Base-by-base conservation (phyloP, 345 rosid genomes). In the Brassica juncea region DNA sequence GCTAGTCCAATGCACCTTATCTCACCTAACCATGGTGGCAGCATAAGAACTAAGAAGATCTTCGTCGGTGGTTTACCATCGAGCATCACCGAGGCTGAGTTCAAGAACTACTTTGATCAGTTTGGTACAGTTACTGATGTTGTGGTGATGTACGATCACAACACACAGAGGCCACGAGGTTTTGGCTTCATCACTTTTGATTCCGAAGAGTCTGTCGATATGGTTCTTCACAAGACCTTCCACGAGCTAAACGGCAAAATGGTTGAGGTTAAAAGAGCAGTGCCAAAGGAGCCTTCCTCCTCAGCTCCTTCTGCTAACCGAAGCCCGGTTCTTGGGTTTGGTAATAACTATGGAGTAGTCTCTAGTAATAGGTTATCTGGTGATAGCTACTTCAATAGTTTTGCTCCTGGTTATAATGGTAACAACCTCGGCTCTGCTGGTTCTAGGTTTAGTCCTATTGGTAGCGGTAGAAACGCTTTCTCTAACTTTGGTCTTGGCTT, bases 201-300 rank as follows among this genome's bases (percentile, higher is more conserved):
- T 84, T 83, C 91, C 0, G 98, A 95, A 80, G 99, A 95, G 66
- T 89, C 99, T 27, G 97, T 95, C 61, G 98, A 95, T 61, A 82
- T 87, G 80, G 99, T 91, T 79, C 90, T 95, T 80, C 89, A 85
- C 77, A 90, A 85, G 81, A 93, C 92, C 65, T 95, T 95, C 80
- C 99, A 95, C 35, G 99, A 95, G 83, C 91, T 95, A 19, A 95
- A 95, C 35, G 98, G 98, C 52, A 95, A 95, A 85, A 86, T 91
- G 96, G 98, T 95, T n/a, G 99, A 95, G 90, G 99, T 95, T 76
- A 95, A 95, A 89, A 86, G 91, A 81, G 99, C 98, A 31, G 97
- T 95, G 59, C 99, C 98, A 21, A 95, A 91, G 80, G 99, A 95
- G 84, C 88, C 84, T 12, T 86, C 96, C 5, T 87, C 89, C 1